A percentile compares a stretch with the other conserved stretches of the same genome.
Conservation (phyloP, 805 yeast species). For the Suhomyces sp. region DNA sequence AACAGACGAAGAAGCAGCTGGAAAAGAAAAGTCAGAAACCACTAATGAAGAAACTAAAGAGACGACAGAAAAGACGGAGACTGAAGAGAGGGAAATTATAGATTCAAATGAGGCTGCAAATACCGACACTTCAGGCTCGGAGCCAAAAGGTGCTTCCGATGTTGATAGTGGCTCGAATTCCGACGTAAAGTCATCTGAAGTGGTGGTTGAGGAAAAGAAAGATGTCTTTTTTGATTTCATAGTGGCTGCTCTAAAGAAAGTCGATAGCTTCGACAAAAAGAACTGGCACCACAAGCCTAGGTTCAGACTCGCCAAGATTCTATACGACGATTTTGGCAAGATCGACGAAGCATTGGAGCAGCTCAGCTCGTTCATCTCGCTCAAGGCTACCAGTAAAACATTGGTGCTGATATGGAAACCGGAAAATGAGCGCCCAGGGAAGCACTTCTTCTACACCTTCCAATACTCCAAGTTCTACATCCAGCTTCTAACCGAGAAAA, state of each 20-base stretch:
- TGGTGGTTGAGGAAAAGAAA: not conserved
- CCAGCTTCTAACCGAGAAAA: slow-evolving; percentile 47
- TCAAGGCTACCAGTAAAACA: slow-evolving; percentile 66
- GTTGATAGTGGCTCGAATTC: not conserved
- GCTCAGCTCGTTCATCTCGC: slow-evolving; percentile 58
- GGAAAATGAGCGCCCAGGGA: slow-evolving; percentile 87
- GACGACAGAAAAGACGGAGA: slow-evolving; percentile 4
- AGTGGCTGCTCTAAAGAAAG: slow-evolving; percentile 44
- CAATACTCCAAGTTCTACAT: slow-evolving; percentile 67
- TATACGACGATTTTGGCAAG: slow-evolving; percentile 53
- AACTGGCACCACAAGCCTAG: slow-evolving; percentile 91
- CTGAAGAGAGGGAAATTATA: slow-evolving; percentile 14
- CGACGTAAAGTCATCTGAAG: not conserved
- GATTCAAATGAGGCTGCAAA: not conserved
- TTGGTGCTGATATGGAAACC: slow-evolving; percentile 92
- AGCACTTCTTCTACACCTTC: slow-evolving; percentile 76
- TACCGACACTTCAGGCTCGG: slow-evolving; percentile 3
- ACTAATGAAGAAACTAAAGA: not conserved
- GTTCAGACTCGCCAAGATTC: slow-evolving; percentile 64
- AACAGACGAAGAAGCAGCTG: not conserved
- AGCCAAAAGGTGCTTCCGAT: not conserved
- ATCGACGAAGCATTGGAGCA: slow-evolving; percentile 56
- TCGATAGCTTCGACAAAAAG: slow-evolving; percentile 64
- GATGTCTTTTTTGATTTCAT: slow-evolving; percentile 38
- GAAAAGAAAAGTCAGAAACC: not conserved